Evolutionary conservation across 352 stramenopile genomes (phyloP).

Genomic region (Phytophthora idaei): DNA sequence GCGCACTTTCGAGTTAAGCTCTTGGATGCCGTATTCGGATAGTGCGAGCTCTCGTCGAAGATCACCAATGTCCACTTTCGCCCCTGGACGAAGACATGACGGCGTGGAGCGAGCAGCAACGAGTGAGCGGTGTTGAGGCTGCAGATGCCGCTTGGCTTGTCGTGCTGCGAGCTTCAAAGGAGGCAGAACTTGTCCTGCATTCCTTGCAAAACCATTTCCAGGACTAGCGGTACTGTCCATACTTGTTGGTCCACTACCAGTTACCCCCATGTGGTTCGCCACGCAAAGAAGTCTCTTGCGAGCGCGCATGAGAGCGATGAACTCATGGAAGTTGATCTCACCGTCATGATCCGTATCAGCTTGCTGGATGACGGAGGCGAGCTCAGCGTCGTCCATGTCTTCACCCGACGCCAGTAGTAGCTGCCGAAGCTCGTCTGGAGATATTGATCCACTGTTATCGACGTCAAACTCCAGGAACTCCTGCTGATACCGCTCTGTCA

Average conservation of each 20-base stretch:
- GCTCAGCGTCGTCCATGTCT: conserved; percentile 78
- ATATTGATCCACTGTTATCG: conserved; percentile 82
- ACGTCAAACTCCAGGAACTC: conserved; percentile 79
- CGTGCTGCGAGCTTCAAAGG: conserved; percentile 61
- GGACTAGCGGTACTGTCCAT: conserved; percentile 5
- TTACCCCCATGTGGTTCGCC: conserved; percentile 67
- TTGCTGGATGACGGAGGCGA: conserved; percentile 65
- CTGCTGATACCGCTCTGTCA: conserved; percentile 56
- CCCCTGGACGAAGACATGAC: conserved; percentile 57
- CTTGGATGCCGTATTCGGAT: conserved; percentile 78
- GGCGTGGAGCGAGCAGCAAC: conserved; percentile 57
- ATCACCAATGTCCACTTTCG: conserved; percentile 51
- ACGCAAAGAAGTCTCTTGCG: conserved; percentile 76
- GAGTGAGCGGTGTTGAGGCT: conserved; percentile 47
- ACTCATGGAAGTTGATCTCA: conserved; percentile 83
- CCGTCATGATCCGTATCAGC: conserved; percentile 76
- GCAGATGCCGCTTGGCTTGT: conserved; percentile 53
- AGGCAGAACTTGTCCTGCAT: conserved; percentile 42
- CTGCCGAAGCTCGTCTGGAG: conserved; percentile 62
- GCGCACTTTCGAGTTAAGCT: conserved; percentile 72
- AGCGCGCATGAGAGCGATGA: conserved; percentile 78
- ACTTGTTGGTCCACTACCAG: conserved; percentile 38
- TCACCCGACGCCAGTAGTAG: conserved; percentile 67
- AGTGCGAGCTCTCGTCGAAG: conserved; percentile 79
- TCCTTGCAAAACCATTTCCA: conserved; percentile 15